These are phyloP conservation scores for Nothopassalora personata DNA, from an alignment of 2,329 filamentous ascomycete genomes.

Conservation along the genomic window DNA sequence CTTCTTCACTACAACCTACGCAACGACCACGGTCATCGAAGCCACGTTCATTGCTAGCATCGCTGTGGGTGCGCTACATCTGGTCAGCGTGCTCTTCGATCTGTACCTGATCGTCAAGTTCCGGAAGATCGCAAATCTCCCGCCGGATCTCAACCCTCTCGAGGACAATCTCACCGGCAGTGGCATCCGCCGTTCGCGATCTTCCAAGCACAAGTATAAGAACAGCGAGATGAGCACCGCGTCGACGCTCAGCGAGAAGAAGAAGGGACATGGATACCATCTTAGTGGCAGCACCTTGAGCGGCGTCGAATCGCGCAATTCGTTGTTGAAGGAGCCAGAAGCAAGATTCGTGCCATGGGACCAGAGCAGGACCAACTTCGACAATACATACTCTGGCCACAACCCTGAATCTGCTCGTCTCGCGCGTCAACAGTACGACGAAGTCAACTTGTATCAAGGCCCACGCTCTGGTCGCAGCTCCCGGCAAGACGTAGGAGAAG, in stretches of 20 bases:
- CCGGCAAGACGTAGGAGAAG: conserved; percentile 31
- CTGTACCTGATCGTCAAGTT: conserved; percentile 74
- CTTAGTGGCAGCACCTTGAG: conserved; percentile 43
- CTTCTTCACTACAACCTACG: conserved; percentile 53
- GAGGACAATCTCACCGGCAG: conserved; percentile 78
- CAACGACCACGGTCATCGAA: conserved; percentile 55
- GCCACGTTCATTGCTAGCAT: conserved; percentile 65
- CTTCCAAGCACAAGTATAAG: conserved; percentile 67
- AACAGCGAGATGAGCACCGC: conserved; percentile 50
- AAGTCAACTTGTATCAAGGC: conserved; percentile 24
- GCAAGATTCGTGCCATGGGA: conserved; percentile 64
- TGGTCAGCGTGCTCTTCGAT: conserved; percentile 64
- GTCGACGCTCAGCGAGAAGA: conserved; percentile 51
- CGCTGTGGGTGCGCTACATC: conserved; percentile 60
- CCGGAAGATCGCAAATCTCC: conserved; percentile 72
- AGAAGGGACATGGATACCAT: conserved; percentile 49
- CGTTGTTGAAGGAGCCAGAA: conserved; percentile 39
- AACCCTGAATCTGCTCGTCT: conserved; percentile 49
- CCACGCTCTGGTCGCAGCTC: conserved; percentile 35
- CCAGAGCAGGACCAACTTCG: conserved; percentile 65
- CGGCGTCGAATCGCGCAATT: conserved; percentile 34
- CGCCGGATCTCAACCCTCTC: conserved; percentile 92
- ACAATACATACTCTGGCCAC: conserved; percentile 51
- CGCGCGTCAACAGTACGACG: conserved; percentile 49
- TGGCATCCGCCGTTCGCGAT: conserved; percentile 25